Conservation (phyloP, 2,329 filamentous ascomycete species). For the Sordariomycetes sp. region DNA sequence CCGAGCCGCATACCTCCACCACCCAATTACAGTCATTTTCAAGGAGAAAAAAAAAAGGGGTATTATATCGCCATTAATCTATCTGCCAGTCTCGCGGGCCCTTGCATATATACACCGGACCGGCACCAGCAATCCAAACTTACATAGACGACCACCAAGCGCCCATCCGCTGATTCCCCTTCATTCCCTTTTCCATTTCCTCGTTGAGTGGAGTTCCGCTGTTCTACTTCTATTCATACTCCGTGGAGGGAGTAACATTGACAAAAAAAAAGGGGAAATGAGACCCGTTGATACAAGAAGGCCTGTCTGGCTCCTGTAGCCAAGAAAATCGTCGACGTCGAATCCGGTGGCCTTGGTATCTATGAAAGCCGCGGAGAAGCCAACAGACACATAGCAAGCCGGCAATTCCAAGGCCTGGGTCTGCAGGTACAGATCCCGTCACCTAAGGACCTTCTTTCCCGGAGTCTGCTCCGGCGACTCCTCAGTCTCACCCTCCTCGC, state of each 20-base stretch:
- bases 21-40: neutral
- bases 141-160: neutral
- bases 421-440: neutral
- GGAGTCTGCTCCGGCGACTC: neutral
- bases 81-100: neutral
- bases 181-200: neutral
- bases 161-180: neutral
- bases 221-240: neutral
- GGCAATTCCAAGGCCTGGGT: too few species aligned
- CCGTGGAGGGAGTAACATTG: neutral
- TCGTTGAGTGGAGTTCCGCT: constrained; percentile 3
- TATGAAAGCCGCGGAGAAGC: too few species aligned
- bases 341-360: neutral
- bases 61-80: neutral
- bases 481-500: neutral
- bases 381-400: neutral
- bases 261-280: neutral
- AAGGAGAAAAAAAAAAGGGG: neutral
- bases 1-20: neutral
- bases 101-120: neutral
- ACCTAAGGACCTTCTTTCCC: neutral
- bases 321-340: neutral
- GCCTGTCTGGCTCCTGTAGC: neutral
- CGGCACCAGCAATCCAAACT: neutral
- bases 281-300: neutral